Conservation (phyloP, 2,329 filamentous ascomycete genomes). For the Botrytis porri region DNA sequence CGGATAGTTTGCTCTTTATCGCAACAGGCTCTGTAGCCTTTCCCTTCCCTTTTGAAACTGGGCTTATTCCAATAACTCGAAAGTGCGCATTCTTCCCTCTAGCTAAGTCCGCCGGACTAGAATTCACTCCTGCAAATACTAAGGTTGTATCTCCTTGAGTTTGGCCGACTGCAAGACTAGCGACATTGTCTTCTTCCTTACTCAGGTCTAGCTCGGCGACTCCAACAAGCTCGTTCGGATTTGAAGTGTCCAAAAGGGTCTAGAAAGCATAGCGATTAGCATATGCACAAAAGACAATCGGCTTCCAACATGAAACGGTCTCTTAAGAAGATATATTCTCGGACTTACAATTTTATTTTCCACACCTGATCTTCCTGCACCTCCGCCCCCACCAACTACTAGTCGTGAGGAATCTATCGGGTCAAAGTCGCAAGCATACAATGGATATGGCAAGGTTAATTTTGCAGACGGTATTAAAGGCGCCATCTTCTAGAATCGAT, state of each 20-base stretch:
- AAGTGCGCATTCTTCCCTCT: constrained; percentile 82
- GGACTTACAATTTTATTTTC: constrained; percentile 77
- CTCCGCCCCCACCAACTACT: constrained; percentile 83
- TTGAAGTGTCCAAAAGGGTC: constrained; percentile 38
- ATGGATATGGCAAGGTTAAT: constrained; percentile 68
- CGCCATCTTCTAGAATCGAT: constrained; percentile 29
- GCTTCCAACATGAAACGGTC: background rate
- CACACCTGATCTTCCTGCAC: constrained; percentile 75
- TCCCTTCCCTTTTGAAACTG: constrained; percentile 32
- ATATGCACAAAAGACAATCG: background rate
- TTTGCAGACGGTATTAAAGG: constrained; percentile 36
- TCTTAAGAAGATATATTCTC: background rate
- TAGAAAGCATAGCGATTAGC: constrained; percentile 22
- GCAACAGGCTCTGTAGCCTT: constrained; percentile 37
- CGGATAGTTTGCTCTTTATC: constrained; percentile 45
- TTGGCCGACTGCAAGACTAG: constrained; percentile 70
- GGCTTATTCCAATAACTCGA: constrained; percentile 64
- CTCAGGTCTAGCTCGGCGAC: constrained; percentile 73
- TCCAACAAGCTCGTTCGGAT: constrained; percentile 50
- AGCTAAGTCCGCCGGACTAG: constrained; percentile 66
- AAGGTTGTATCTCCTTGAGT: constrained; percentile 54
- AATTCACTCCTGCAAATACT: constrained; percentile 79
- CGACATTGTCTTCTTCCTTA: constrained; percentile 84
- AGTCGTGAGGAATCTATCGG: constrained; percentile 72
- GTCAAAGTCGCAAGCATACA: constrained; percentile 87